Evolutionary conservation across 2,329 filamentous ascomycete genomes (phyloP).

Genomic region (Phyllosticta citrichinensis): DNA sequence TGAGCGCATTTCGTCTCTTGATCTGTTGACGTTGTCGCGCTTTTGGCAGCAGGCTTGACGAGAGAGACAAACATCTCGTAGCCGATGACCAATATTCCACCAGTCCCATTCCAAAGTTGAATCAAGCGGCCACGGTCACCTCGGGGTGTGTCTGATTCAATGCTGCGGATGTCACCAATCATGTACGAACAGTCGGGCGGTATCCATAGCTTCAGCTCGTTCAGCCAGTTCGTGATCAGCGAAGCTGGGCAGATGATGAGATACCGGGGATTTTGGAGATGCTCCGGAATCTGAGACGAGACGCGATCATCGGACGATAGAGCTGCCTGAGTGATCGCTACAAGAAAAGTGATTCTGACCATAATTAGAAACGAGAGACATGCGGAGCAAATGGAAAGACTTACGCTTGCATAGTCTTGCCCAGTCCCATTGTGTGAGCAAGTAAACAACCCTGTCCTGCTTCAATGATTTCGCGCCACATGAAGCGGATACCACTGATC

Average conservation of each 20-base stretch:
- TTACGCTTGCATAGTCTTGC: slow-evolving; percentile 82
- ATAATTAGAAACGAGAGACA: neutral
- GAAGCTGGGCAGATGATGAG: slow-evolving; percentile 67
- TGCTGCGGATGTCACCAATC: slow-evolving; percentile 47
- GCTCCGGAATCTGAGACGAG: slow-evolving; percentile 55
- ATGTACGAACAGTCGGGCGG: slow-evolving; percentile 19
- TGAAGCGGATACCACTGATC: slow-evolving; percentile 68
- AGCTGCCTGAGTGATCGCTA: slow-evolving; percentile 59
- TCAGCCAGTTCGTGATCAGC: slow-evolving; percentile 71
- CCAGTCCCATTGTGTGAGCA: slow-evolving; percentile 84
- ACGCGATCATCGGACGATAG: slow-evolving; percentile 48
- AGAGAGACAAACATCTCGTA: slow-evolving; percentile 56
- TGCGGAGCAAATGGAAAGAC: slow-evolving; percentile 14
- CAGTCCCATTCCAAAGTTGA: slow-evolving; percentile 48
- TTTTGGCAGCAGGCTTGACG: slow-evolving; percentile 14
- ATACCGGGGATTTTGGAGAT: slow-evolving; percentile 46
- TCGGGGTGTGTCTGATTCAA: slow-evolving; percentile 37
- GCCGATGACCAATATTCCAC: slow-evolving; percentile 68
- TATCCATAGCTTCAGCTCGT: slow-evolving; percentile 66
- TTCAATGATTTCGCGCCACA: slow-evolving; percentile 75
- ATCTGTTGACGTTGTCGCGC: neutral
- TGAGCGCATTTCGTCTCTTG: slow-evolving; percentile 16
- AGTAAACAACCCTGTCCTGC: slow-evolving; percentile 66
- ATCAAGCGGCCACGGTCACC: slow-evolving; percentile 27
- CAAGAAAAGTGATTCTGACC: slow-evolving; percentile 60